Conservation (phyloP, 805 yeast genomes). For the Teunomyces tritomae region DNA sequence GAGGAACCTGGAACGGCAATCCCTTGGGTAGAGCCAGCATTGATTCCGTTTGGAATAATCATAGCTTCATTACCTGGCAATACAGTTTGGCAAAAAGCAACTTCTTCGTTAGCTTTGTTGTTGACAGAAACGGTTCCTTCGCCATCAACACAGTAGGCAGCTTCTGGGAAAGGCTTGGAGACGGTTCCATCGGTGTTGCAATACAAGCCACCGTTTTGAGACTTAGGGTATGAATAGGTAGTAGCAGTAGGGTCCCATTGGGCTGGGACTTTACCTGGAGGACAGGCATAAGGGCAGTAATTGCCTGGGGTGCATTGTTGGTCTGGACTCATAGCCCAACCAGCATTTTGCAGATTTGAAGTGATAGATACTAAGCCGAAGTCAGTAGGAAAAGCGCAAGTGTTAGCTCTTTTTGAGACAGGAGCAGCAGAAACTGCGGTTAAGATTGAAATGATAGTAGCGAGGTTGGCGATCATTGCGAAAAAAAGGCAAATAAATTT, state of each 20-base stretch:
- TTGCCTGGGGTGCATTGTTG: conserved; percentile 70
- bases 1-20: conserved; percentile 84
- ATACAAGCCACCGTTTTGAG: conserved; percentile 79
- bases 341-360: conserved; percentile 56
- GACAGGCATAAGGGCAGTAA: conserved; percentile 90
- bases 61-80: conserved; percentile 93
- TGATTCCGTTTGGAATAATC: conserved; percentile 79
- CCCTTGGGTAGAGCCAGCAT: conserved; percentile 43
- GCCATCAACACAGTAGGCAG: conserved; percentile 72
- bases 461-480: conserved; percentile 10
- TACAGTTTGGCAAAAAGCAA: conserved; percentile 90
- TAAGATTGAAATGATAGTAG: conserved; percentile 8
- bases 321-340: conserved; percentile 86
- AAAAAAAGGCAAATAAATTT: not conserved
- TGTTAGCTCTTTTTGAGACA: conserved; percentile 27
- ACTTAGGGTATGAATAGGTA: conserved; percentile 71
- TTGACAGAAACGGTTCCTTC: conserved; percentile 66
- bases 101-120: conserved; percentile 55
- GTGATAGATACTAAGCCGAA: conserved; percentile 72
- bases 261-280: conserved; percentile 81
- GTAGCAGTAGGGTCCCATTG: conserved; percentile 85
- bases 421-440: conserved; percentile 25
- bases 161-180: conserved; percentile 56
- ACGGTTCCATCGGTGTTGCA: conserved; percentile 71
- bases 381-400: conserved; percentile 68